Evolutionary conservation across 1,284 basidiomycete species (phyloP), one percentile per base, ranked within the genome.

Genomic region (Pseudozyma tsukubaensis): DNA sequence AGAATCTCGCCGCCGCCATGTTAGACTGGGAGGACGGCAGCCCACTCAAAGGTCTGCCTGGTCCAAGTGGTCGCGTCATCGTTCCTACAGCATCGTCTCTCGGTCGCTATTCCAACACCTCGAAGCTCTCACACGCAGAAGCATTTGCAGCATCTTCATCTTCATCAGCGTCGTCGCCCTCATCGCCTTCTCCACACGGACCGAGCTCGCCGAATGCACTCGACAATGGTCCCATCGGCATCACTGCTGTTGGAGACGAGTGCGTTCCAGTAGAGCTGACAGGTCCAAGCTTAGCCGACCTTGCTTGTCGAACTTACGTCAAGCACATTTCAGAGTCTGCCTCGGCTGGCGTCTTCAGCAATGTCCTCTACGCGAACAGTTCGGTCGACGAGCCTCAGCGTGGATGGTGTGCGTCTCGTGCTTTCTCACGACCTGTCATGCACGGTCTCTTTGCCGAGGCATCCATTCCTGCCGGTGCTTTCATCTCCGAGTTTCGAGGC

Each of bases 361-460:
- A 82, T 29, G 58, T 83, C 12, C 48, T 76, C 19, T 72, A 77
- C 24, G 65, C 68, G 51, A 75, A 59, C 40, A 66, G 62, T 10
- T 52, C 70, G 11, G 66, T 77, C 16, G 77, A 73, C 43, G 68
- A 79, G 60, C 80, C 79, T 1, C 78, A 81, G 45, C 57, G 75
- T 24, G 62, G 73, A 8, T 83, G 79, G 80, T 76, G 89, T 89
- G 70, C 81, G 0, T 77, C 82, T 6, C 78, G 79, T 21, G 80
- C 84, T 16, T 85, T 86, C 65, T 85, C 86, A 1, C 72, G 84
- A 36, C 83, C 86, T 0, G 83, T 80, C 24, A 84, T 83, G 59
- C 85, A 86, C 54, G 86, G 85, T 9, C 77, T 86, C 14, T 86
- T 86, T 60, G 83, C 86, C 8, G 77, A 84, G 9, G 53, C 67